Evolutionary conservation across 768 basidiomycete species (phyloP).

Genomic region (Trametes sanguinea): DNA sequence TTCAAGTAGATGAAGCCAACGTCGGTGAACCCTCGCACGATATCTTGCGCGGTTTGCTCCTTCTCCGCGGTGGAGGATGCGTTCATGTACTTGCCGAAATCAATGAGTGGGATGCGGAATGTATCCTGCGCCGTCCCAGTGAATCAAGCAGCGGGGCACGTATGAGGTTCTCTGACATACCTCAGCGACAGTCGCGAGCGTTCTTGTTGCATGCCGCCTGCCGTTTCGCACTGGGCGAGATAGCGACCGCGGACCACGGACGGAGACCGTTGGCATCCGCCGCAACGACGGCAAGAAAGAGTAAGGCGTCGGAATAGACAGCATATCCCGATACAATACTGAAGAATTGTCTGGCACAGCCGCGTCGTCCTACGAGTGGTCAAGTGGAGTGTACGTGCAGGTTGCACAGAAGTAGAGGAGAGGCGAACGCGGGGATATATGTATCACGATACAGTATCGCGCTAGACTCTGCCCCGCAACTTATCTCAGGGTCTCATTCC

Average conservation of each 20-base stretch:
- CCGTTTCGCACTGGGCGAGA: not conserved
- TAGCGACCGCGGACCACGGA: not conserved
- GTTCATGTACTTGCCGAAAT: conserved; percentile 68
- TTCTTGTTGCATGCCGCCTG: not conserved
- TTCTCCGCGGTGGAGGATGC: conserved; percentile 56
- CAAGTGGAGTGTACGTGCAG: too few species aligned
- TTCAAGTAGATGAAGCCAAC: conserved; percentile 80
- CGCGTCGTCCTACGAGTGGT: too few species aligned
- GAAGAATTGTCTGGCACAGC: too few species aligned
- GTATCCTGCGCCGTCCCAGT: not conserved
- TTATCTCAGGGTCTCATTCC: too few species aligned
- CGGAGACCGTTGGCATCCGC: not conserved
- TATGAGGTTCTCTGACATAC: not conserved
- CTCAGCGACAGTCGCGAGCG: conserved; percentile 17
- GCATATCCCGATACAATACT: too few species aligned
- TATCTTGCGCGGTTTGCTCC: conserved; percentile 60
- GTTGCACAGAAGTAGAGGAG: too few species aligned
- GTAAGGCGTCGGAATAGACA: not conserved
- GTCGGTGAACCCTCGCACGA: conserved; percentile 78
- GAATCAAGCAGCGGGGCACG: too few species aligned
- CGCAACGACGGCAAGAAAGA: conserved; percentile 6
- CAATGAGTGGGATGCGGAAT: conserved; percentile 69
- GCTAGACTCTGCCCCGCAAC: too few species aligned
- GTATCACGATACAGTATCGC: too few species aligned
- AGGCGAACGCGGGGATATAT: too few species aligned